These are phyloP conservation scores for Magnolia kwangsiensis DNA, from an alignment of 164 flowering plant species.

Conservation along the genomic window DNA sequence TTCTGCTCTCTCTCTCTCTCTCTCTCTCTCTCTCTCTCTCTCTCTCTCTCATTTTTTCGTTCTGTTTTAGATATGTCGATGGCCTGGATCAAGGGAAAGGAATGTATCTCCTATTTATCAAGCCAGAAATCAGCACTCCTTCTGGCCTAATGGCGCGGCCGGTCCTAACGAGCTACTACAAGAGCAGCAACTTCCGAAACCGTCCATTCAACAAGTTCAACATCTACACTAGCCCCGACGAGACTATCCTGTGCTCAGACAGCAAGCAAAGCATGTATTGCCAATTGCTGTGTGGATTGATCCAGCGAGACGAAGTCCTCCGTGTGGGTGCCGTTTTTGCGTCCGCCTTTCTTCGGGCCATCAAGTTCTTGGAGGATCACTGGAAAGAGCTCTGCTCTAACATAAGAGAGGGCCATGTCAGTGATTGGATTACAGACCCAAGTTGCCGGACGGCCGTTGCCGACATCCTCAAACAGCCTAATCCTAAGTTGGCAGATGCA, in stretches of 20 bases:
- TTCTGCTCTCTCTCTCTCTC: not conserved
- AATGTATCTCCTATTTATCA: slow-evolving; percentile 50
- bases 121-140: slow-evolving; percentile 37
- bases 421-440: slow-evolving; percentile 44
- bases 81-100: slow-evolving; percentile 65
- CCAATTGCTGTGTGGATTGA: slow-evolving; percentile 71
- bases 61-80: slow-evolving; percentile 42
- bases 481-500: slow-evolving; percentile 39
- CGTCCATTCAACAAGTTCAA: slow-evolving; percentile 33
- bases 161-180: slow-evolving; percentile 42
- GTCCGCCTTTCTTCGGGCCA: slow-evolving; percentile 68
- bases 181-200: slow-evolving; percentile 35
- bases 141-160: slow-evolving; percentile 45
- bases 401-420: slow-evolving; percentile 48
- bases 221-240: slow-evolving; percentile 41
- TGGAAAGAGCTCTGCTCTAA: slow-evolving; percentile 51
- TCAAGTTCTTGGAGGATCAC: slow-evolving; percentile 57
- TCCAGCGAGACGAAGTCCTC: slow-evolving; percentile 49
- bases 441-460: slow-evolving; percentile 35
- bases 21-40: not conserved
- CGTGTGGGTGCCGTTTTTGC: slow-evolving; percentile 81
- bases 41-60: not conserved
- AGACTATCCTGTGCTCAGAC: slow-evolving; percentile 56
- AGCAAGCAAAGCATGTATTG: slow-evolving; percentile 74
- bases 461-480: slow-evolving; percentile 33